Base-by-base conservation (phyloP, 2,329 filamentous ascomycete genomes). In the Colletotrichum gloeosporioides region DNA sequence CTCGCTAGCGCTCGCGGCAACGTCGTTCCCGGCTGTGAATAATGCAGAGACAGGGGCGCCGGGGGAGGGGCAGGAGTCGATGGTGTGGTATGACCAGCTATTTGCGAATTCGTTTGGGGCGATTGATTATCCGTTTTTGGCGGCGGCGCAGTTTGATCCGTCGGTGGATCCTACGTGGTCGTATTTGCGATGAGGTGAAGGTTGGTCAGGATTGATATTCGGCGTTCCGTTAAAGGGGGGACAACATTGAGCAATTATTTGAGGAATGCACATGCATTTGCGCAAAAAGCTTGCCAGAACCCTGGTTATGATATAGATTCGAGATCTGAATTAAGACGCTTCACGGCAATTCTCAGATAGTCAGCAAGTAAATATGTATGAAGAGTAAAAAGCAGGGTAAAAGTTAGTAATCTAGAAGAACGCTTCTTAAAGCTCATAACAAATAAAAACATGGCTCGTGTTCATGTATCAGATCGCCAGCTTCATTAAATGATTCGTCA, bases 1-100 rank as follows among this genome's bases (percentile, higher is more conserved):
- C 29, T 59, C 68, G 2, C 8, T 74, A 0, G 13, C 64, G 2
- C 34, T 69, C 0, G 68, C 39, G 4, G 53, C 64, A 4, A 49
- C 71, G 3, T 66, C 68, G 3, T 70, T 75, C 2, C 65, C 71
- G 8, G 32, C 71, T 5, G 49, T 44, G 15, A 31, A 31, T 8
- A 18, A 18, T 4, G 25, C 66, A 1, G 71, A 62, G 4, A 27
- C 29, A 3, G 44, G 44, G n/a, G 65, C 49, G 8, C 64, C 74
- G 2, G 79, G 18, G 1, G 82, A 84, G 22, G 82, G 81, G 0
- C 82, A 84, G n/a, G 82, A 83, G 67, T 83, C 82, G 1, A 83
- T 83, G 76, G 81, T 83, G 57, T 84, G 82, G 82, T 84, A 83
- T 49, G 82, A 84, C 9, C 82, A 84, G 49, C 59, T 84, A 22